Evolutionary conservation across 495 filamentous ascomycete genomes (phyloP), one percentile per base, ranked within the genome.

Genomic region (Lophiostoma macrostomum): DNA sequence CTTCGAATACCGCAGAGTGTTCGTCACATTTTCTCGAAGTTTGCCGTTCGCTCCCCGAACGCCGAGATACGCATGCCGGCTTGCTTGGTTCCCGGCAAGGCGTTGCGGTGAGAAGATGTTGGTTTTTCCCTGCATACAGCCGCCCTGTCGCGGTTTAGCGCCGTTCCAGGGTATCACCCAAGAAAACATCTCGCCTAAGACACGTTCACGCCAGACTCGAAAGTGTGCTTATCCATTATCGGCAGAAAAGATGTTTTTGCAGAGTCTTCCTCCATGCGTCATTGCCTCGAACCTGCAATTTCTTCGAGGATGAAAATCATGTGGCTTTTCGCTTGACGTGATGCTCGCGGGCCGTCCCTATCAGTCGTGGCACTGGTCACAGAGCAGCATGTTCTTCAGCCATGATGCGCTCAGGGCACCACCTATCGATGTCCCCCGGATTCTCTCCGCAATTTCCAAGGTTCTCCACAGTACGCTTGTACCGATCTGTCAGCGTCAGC

Each of bases 401-500:
- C 53, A 47, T 58, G 40, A 47, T 58, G 40, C 54, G 39, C 53
- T 41, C 44, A 42, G 37, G 24, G n/a, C 47, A 58, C 45, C 19
- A 50, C 54, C 51, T 51, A 46, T 58, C 55, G 55, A 41, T 52
- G 40, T 46, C 48, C 54, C 55, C 41, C 31, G n/a, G 32, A 27
- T 41, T 58, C 40, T 53, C 55, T 58, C 55, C 48, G 23, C 48
- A 42, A 39, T 4, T 25, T 13, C 20, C 31, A 52, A 41, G 20
- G 22, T 36, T 53, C 55, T 58, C 55, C 55, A 25, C 55, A 58
- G 1, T 53, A 30, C 47, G 55, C 55, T 52, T 58, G 48, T 40
- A 53, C 48, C 13, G 10, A 47, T 53, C 16, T 25, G 47, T 47
- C 37, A 18, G n/a, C 14, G 31, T 31, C 24, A 47, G 41, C 48